A percentile compares a stretch with the other conserved stretches of the same genome.
phyloP scores from a whole-genome alignment of 1,284 basidiomycete species.

The Cryptococcus sp. region DNA sequence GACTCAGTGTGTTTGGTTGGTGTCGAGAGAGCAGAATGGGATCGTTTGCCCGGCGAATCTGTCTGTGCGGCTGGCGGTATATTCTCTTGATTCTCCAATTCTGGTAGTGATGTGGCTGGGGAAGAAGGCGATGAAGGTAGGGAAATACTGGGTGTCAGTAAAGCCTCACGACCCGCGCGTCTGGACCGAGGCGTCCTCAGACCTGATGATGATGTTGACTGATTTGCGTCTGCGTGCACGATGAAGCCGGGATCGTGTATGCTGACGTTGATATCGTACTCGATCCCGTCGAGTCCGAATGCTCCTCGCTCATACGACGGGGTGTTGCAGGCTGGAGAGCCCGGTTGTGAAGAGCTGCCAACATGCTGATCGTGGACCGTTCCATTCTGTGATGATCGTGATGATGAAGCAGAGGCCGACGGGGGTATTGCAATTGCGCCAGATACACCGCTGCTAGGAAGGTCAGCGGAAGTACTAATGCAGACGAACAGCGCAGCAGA shows the following conservation, averaged over 20 bases:
- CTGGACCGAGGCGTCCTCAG: conserved; percentile 10
- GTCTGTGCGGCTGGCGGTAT: conserved; percentile 21
- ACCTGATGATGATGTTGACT: background rate
- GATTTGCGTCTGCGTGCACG: conserved; percentile 17
- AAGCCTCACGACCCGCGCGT: conserved; percentile 1
- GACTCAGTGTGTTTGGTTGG: conserved; percentile 18
- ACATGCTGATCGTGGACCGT: no score
- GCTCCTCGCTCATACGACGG: no score
- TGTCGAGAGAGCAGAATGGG: conserved; percentile 10
- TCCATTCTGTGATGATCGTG: background rate
- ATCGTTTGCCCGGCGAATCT: conserved; percentile 7
- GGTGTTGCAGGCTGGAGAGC: no score
- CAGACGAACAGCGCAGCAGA: background rate
- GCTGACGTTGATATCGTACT: conserved; percentile 10
- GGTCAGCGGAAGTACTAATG: background rate
- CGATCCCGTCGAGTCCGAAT: no score
- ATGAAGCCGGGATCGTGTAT: conserved; percentile 36
- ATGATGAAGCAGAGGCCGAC: background rate
- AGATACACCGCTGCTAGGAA: conserved; percentile 19
- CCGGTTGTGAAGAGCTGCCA: no score
- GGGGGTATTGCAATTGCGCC: conserved; percentile 22
- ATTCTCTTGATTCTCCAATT: conserved; percentile 35
- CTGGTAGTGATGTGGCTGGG: background rate
- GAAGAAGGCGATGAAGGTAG: conserved; percentile 14
- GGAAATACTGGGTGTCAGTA: conserved; percentile 3